Evolutionary conservation across 805 yeast genomes (phyloP).

Genomic region (Komagataella pseudopastoris): DNA sequence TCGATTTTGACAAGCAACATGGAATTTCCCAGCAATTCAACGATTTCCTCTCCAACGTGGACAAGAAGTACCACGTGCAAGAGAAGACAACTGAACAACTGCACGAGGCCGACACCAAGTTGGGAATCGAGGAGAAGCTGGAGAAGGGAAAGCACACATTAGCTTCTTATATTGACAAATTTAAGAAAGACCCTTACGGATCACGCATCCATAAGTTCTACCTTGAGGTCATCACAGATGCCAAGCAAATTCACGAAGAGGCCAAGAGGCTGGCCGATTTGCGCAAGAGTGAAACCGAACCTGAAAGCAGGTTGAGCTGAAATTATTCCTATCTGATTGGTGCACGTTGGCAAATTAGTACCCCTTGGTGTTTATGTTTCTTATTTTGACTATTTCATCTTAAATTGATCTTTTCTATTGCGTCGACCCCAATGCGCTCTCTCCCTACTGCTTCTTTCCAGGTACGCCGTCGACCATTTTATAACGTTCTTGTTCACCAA

Average conservation of each 20-base stretch:
- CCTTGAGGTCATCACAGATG: slow-evolving; percentile 38
- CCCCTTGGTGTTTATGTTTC: neutral
- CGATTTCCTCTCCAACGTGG: slow-evolving; percentile 38
- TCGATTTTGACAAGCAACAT: slow-evolving; percentile 49
- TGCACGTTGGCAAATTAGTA: neutral
- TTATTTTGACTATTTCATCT: neutral
- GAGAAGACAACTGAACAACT: slow-evolving; percentile 27
- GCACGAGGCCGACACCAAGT: slow-evolving; percentile 24
- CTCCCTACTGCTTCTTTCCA: neutral
- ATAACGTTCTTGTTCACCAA: too few species aligned
- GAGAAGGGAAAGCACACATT: slow-evolving; percentile 22
- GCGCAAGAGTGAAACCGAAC: slow-evolving; percentile 21
- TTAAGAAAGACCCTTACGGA: slow-evolving; percentile 36
- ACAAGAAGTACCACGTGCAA: slow-evolving; percentile 45
- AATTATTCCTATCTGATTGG: neutral
- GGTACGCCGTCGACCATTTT: neutral
- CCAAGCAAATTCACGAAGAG: slow-evolving; percentile 54
- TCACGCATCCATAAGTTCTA: slow-evolving; percentile 49
- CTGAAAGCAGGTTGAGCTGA: neutral
- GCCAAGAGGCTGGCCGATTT: slow-evolving; percentile 58
- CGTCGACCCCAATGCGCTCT: neutral
- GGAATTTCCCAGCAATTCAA: slow-evolving; percentile 48
- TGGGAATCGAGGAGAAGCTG: slow-evolving; percentile 24
- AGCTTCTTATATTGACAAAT: slow-evolving; percentile 31
- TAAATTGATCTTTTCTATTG: neutral